phyloP scores from a whole-genome alignment of 1,284 basidiomycete species.

The Veloboletus limbatus region DNA sequence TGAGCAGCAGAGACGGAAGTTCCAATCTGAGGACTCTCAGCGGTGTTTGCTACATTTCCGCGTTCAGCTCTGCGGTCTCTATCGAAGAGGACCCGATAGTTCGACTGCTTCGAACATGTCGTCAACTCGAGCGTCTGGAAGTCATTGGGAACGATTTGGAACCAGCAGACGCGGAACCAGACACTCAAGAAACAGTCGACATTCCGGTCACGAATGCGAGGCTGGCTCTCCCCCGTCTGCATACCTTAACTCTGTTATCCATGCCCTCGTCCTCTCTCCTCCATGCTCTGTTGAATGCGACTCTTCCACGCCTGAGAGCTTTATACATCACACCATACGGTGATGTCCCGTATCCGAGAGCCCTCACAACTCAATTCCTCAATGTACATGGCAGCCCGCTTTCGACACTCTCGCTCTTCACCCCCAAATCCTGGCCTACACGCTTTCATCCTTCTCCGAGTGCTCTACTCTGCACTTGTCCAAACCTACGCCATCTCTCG shows the following conservation, averaged over 20 bases:
- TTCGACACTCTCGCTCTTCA: constrained; percentile 62
- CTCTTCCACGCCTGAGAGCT: constrained; percentile 64
- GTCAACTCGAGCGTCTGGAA: constrained; percentile 64
- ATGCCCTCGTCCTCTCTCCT: constrained; percentile 67
- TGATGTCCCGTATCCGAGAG: constrained; percentile 54
- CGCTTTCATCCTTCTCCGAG: constrained; percentile 57
- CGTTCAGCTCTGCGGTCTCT: constrained; percentile 26
- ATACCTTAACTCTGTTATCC: constrained; percentile 63
- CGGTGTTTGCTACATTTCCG: constrained; percentile 56
- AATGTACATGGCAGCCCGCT: constrained; percentile 59
- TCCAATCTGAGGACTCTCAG: constrained; percentile 55
- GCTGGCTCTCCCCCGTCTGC: constrained; percentile 58
- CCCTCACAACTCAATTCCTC: constrained; percentile 63
- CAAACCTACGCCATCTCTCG: constrained; percentile 60
- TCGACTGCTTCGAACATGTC: constrained; percentile 54
- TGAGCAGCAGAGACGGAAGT: constrained; percentile 54
- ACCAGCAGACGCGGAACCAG: constrained; percentile 44
- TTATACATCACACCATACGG: constrained; percentile 75
- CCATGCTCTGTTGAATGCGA: constrained; percentile 53
- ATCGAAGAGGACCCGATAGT: constrained; percentile 49
- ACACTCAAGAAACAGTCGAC: constrained; percentile 21
- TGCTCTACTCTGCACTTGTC: constrained; percentile 52
- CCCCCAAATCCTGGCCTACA: constrained; percentile 71
- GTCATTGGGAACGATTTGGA: constrained; percentile 60
- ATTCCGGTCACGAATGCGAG: constrained; percentile 21